Evolutionary conservation across 768 basidiomycete species (phyloP), one percentile per base, ranked within the genome.

Genomic region (Suillus ampliporus): DNA sequence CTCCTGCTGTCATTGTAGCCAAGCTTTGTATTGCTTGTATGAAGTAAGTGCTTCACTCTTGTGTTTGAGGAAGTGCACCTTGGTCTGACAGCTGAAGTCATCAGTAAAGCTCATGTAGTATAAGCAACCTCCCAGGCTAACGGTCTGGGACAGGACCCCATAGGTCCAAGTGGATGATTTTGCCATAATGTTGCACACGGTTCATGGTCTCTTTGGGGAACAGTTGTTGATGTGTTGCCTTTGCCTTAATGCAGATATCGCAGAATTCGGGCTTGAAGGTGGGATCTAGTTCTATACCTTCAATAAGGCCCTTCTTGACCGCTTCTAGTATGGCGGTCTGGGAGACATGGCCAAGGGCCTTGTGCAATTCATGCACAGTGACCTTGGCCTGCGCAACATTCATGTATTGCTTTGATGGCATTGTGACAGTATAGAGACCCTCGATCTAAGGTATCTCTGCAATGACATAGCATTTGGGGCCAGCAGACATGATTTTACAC

Each of bases 91-190:
- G 0, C 74, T 64, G 21, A 64, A 58, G 40, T 80, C 74, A 48
- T 83, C 78, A 0, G 67, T 79, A 57, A 76, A 82, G 0, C 70
- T 76, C 14, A 70, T 61, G 38, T 75, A 77, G 48, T 82, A 82
- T 1, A 46, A 28, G 3, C 66, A 48, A 15, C 76, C 72, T 0
- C 72, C 71, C 2, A 69, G 21, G 8, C 19, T 34, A n/a, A n/a
- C n/a, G n/a, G 1, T 2, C n/a, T 0, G 11, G 60, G 0, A 17
- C 51, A 2, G 21, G 57, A 53, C 60, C 60, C 60, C 60, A 61
- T 2, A 61, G 23, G 28, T 54, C 9, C 66, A 62, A 35, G 4
- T 54, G 52, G 13, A 54, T 63, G 23, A 64, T 41, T 5, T 69
- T 63, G 2, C 28, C 60, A 28, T 31, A n/a, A 47, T 19, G 8